Evolutionary conservation across 2,329 filamentous ascomycete genomes (phyloP).

Genomic region (Colletotrichum endophyticum): DNA sequence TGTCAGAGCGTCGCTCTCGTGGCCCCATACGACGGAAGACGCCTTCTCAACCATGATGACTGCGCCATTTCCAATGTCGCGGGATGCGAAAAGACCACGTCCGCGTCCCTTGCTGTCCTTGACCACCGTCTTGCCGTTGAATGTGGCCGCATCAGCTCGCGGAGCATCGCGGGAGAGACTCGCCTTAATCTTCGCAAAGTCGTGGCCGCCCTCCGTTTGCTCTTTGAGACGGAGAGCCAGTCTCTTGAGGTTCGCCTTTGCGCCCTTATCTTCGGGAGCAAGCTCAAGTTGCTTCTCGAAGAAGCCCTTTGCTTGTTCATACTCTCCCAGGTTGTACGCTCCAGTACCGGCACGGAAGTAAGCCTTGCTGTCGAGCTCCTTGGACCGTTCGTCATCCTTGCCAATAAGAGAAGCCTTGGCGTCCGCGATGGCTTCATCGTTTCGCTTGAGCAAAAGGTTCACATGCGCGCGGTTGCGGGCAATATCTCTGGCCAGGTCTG

Average conservation of each 20-base stretch:
- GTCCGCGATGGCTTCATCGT: conserved; percentile 34
- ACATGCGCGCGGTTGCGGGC: conserved; percentile 34
- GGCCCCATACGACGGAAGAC: conserved; percentile 32
- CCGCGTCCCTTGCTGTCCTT: conserved; percentile 30
- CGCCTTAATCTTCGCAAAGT: conserved; percentile 26
- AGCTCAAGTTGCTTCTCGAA: conserved; percentile 28
- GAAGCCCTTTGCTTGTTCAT: conserved; percentile 23
- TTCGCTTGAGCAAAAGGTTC: conserved; percentile 33
- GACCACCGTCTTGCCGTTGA: conserved; percentile 28
- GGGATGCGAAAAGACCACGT: conserved; percentile 40
- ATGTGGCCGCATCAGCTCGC: conserved; percentile 33
- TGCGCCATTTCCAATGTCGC: conserved; percentile 32
- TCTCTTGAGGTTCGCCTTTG: conserved; percentile 22
- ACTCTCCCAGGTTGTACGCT: conserved; percentile 32
- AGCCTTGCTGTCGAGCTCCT: conserved; percentile 33
- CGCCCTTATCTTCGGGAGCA: conserved; percentile 26
- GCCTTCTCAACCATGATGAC: conserved; percentile 42
- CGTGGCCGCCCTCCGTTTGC: conserved; percentile 22
- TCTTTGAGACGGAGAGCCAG: conserved; percentile 28
- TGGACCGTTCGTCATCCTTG: neutral
- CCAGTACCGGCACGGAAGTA: conserved; percentile 35
- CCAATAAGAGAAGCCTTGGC: conserved; percentile 32
- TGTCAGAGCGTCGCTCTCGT: conserved; percentile 32
- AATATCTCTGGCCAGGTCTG: conserved; percentile 32
- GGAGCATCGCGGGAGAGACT: conserved; percentile 30